Conservation (phyloP, 306 rosid species). For the Parietaria judaica region DNA sequence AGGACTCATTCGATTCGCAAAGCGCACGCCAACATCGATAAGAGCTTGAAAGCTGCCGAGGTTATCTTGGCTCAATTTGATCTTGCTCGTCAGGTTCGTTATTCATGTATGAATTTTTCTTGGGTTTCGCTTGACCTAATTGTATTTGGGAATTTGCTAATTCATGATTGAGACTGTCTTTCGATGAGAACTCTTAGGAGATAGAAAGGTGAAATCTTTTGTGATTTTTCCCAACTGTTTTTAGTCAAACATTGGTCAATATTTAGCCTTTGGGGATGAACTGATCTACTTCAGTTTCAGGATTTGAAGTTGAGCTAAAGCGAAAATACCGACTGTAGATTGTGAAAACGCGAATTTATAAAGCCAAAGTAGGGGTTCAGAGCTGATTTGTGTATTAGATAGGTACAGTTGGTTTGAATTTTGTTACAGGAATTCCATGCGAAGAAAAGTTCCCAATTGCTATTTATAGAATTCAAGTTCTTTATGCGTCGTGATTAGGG, state of each 20-base stretch:
- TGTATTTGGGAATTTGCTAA: background rate
- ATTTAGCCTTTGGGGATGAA: background rate
- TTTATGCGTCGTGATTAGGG: too few relatives aligned
- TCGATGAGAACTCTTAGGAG: background rate
- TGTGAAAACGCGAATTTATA: background rate
- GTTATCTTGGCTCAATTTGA: conserved; percentile 76
- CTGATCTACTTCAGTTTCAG: background rate
- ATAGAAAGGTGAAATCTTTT: background rate
- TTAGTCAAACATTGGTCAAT: background rate
- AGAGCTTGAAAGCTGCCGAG: conserved; percentile 86
- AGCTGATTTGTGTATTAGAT: too few relatives aligned
- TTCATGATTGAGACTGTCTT: background rate
- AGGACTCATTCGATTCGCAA: conserved; percentile 86
- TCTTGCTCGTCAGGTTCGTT: conserved; percentile 79
- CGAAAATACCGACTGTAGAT: background rate
- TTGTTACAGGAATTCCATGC: too few relatives aligned
- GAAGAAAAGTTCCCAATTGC: too few relatives aligned
- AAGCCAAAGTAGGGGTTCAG: too few relatives aligned
- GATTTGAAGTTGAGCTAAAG: background rate
- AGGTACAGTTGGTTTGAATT: too few relatives aligned
- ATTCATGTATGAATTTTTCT: too few relatives aligned
- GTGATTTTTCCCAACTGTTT: background rate
- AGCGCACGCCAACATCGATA: conserved; percentile 94
- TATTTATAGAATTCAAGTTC: too few relatives aligned
- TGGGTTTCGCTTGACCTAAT: too few relatives aligned